Evolutionary conservation across 2,329 filamentous ascomycete genomes (phyloP).

Genomic region (Dendryphion nanum): DNA sequence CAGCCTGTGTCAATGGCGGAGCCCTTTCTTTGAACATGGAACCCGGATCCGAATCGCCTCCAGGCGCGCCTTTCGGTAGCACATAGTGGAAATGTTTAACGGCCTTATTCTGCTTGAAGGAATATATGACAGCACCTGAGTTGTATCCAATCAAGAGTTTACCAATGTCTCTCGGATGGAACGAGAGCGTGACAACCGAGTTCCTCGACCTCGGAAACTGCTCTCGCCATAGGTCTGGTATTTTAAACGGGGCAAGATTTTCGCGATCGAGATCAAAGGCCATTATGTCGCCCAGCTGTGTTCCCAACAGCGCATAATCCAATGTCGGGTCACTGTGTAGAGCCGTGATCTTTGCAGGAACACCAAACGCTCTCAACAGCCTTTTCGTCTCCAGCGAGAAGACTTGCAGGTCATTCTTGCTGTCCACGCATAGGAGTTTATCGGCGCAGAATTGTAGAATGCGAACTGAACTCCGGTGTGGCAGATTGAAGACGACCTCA

Average conservation of each 20-base stretch:
- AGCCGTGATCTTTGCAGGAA: conserved; percentile 72
- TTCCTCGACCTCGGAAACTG: conserved; percentile 65
- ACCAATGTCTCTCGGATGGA: conserved; percentile 91
- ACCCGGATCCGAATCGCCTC: conserved; percentile 67
- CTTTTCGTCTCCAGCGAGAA: conserved; percentile 75
- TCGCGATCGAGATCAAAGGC: conserved; percentile 92
- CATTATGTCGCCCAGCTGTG: conserved; percentile 77
- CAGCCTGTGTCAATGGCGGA: conserved; percentile 75
- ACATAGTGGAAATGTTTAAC: conserved; percentile 80
- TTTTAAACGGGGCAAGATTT: conserved; percentile 70
- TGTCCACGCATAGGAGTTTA: conserved; percentile 80
- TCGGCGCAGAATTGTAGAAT: conserved; percentile 82
- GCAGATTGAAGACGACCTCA: conserved; percentile 69
- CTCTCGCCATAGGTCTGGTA: conserved; percentile 84
- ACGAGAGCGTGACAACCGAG: conserved; percentile 71
- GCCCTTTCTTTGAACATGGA: conserved; percentile 62
- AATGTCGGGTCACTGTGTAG: conserved; percentile 84
- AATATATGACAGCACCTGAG: conserved; percentile 84
- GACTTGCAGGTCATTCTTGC: conserved; percentile 78
- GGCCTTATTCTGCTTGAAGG: conserved; percentile 85
- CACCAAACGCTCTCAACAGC: conserved; percentile 67
- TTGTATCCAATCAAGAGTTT: conserved; percentile 88
- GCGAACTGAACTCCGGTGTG: conserved; percentile 71
- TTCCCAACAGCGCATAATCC: conserved; percentile 87
- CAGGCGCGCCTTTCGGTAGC: conserved; percentile 76